phyloP scores from a whole-genome alignment of 305 asterid species.

The Fraxinus albicans region DNA sequence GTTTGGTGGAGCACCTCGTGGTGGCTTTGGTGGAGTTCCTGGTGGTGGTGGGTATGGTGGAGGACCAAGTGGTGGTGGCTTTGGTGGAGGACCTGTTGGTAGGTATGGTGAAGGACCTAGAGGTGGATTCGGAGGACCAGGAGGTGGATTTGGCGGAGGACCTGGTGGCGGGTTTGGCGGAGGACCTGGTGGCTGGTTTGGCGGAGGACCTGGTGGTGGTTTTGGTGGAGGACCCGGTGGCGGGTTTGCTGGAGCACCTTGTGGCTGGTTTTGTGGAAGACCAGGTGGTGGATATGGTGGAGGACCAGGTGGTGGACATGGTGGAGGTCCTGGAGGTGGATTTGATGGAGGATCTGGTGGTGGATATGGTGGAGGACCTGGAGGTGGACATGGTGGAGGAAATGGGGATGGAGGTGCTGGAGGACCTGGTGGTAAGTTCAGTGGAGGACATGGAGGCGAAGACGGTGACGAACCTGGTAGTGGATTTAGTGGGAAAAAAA shows the following conservation, averaged over 20 bases:
- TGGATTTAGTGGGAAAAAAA: constrained; percentile 16
- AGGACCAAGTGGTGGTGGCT: constrained; percentile 9
- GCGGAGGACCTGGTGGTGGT: constrained; percentile 24
- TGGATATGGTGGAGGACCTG: constrained; percentile 4
- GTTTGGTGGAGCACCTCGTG: neutral
- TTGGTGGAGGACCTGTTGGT: neutral
- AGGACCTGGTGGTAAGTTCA: neutral
- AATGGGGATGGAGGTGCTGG: constrained; percentile 7
- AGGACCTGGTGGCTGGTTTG: neutral
- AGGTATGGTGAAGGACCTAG: constrained; percentile 10
- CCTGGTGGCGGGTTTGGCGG: constrained; percentile 15
- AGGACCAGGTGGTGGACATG: constrained; percentile 9
- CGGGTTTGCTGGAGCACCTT: constrained; percentile 16
- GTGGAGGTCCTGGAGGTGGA: constrained; percentile 27
- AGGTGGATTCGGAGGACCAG: neutral
- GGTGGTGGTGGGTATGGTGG: constrained; percentile 21
- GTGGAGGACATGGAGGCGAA: neutral
- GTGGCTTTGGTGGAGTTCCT: constrained; percentile 19
- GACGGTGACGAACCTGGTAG: constrained; percentile 18
- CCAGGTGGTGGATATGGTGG: constrained; percentile 1
- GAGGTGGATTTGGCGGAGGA: neutral
- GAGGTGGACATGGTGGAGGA: constrained; percentile 12
- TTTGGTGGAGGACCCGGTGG: constrained; percentile 20
- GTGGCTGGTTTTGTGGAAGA: constrained; percentile 1
- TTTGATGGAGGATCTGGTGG: constrained; percentile 13